Evolutionary conservation across 139 green algal species (phyloP), one percentile per base, ranked within the genome.

Genomic region (Coelastrella sp.): DNA sequence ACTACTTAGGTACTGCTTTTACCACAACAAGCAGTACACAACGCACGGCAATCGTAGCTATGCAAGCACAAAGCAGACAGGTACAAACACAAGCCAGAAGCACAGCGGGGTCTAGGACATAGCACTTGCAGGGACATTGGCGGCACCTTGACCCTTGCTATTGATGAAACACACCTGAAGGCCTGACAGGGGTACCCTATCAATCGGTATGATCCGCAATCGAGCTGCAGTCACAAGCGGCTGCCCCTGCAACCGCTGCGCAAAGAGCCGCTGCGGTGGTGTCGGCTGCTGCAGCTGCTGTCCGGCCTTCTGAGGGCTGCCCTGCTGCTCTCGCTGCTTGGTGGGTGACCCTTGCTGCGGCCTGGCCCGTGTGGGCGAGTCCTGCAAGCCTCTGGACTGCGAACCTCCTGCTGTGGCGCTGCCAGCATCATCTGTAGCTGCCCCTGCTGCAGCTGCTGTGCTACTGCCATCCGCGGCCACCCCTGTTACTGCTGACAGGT

Each of bases 401-500:
- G 61, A 71, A 2, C 0, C 61, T 19, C 10, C 61, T 76, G 68
- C 68, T 76, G 74, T 20, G 11, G 74, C 22, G 3, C n/a, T 58
- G 6, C 5, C 17, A n/a, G 7, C 71, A 77, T 77, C 71, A n/a
- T 16, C 19, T 11, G 20, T 57, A 80, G 66, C 73, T 8, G 58
- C 85, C 57, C 23, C 20, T 71, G 47, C 66, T 71, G 83, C 83
- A 76, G 61, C 66, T 23, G 83, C 83, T 8, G 17, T 56, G 20
- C 7, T 66, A 66, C 74, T 58, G 74, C 74, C 74, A 80, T 13
- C 56, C 8, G 47, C 47, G 14, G 74, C 23, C 13, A 80, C 74
- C 7, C 23, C 74, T 58, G 57, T 57, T 5, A 66, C 32, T 11
- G 76, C 61, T 76, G 79, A 16, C 14, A 98, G 86, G 82, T 96